Percentiles rank a stretch among this genome's conserved stretches.
Conservation (phyloP, 1,284 basidiomycete species). For the Puccinia polysora region DNA sequence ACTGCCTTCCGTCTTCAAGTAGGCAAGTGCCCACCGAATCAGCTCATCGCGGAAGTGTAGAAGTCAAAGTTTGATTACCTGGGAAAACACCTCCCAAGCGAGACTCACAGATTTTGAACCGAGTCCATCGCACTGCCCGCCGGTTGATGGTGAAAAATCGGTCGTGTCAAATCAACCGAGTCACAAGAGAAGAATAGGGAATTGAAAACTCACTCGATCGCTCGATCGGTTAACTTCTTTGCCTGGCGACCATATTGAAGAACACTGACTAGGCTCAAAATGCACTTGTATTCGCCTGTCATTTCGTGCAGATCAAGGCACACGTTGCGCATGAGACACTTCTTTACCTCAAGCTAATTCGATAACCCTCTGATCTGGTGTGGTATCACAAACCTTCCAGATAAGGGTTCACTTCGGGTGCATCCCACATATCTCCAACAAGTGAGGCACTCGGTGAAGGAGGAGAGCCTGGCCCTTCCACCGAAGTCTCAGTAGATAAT, state of each 20-base stretch:
- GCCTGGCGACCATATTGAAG: conserved; percentile 82
- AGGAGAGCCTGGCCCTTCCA: conserved; percentile 59
- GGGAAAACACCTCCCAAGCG: not conserved
- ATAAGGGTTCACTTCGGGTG: conserved; percentile 78
- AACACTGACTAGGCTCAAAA: conserved; percentile 86
- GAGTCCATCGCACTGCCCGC: conserved; percentile 42
- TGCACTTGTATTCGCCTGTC: conserved; percentile 90
- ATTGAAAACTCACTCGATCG: conserved; percentile 63
- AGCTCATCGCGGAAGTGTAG: not conserved
- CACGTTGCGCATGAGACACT: not conserved
- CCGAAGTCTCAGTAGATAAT: conserved; percentile 53
- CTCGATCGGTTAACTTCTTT: conserved; percentile 83
- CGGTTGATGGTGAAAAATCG: not conserved
- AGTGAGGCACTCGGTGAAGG: conserved; percentile 47
- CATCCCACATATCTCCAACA: conserved; percentile 44
- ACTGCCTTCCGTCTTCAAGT: conserved; percentile 12
- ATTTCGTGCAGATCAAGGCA: not conserved
- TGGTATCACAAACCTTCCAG: conserved; percentile 66
- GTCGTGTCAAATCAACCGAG: not conserved
- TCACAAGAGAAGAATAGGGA: not conserved
- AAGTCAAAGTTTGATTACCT: not conserved
- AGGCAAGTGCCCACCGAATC: not conserved
- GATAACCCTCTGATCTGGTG: no score
- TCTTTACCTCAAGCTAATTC: no score
- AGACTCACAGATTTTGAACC: conserved; percentile 42